phyloP scores from a whole-genome alignment of 257 asterid genomes.

The Przewalskia tangutica region DNA sequence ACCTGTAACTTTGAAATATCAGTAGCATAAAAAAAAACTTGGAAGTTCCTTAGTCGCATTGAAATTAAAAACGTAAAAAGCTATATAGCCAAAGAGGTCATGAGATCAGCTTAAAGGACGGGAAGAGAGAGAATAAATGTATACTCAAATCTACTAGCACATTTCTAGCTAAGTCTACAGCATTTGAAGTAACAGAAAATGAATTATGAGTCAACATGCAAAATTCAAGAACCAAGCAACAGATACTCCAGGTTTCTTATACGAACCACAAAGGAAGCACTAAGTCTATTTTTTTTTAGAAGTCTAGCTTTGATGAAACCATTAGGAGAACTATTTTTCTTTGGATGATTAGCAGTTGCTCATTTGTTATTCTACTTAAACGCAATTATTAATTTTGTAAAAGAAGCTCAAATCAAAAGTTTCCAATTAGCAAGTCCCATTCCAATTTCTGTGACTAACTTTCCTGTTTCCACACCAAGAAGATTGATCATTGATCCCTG shows the following conservation, averaged over 20 bases:
- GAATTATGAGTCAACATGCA: neutral
- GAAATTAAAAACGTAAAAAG: neutral
- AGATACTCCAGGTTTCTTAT: neutral
- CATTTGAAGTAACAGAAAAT: too few relatives aligned
- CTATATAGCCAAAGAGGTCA: neutral
- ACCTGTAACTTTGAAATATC: too few relatives aligned
- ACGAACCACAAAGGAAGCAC: neutral
- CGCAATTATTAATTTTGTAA: too few relatives aligned
- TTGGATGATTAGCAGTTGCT: neutral
- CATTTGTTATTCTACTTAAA: neutral
- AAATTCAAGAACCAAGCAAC: neutral
- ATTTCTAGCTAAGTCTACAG: too few relatives aligned
- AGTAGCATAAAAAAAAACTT: neutral
- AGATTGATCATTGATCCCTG: neutral
- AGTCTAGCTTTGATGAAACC: neutral
- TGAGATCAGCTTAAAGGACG: neutral
- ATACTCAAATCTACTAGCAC: too few relatives aligned
- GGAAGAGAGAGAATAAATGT: neutral
- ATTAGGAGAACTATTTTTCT: neutral
- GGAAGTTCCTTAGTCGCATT: neutral
- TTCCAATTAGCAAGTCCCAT: neutral
- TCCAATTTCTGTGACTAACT: neutral
- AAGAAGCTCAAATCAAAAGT: neutral
- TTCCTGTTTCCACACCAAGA: neutral
- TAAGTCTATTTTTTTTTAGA: too few relatives aligned